Evolutionary conservation across 805 yeast genomes (phyloP), one percentile per base, ranked within the genome.

Genomic region (Candida parachauliodes): DNA sequence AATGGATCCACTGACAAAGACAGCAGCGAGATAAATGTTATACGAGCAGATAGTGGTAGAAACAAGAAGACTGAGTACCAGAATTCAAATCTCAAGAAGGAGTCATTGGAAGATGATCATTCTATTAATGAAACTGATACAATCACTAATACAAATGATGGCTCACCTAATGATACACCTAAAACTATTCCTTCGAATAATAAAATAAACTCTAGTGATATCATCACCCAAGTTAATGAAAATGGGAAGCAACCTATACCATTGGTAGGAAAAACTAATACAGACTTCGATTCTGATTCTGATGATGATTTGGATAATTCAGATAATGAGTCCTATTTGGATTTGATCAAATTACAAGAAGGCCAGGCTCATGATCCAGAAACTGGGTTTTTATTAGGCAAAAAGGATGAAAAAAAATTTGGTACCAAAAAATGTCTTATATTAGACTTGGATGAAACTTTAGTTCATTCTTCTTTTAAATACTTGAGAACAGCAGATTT

Each of bases 391-490:
- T 70, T 88, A 35, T 64, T 91, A 46, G 77, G 83, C 36, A 74
- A 78, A 17, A 72, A 77, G 31, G 62, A 57, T 34, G 15, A 14
- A 11, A 61, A 67, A 17, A 51, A 59, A 7, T 71, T 83, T 39
- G 65, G 71, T 35, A 75, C 76, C 39, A 81, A 84, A 41, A 93
- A 93, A 60, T 89, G 97, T 60, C 72, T 93, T 23, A 85, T 93
- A 10, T 70, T 93, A 38, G 99, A 93, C 62, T 68, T 93, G 46
- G 98, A 93, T 61, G 98, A 93, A 62, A 93, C 98, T 2, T 74
- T 93, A 42, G 98, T 93, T 22, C 99, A 93, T 60, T 86, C 96
- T 1, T 83, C 95, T 5, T 93, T 93, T 70, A 89, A 91, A 60
- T 88, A 83, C 59, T 74, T 93, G 40, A 78, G 94, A 42, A 83